Conservation (phyloP, 495 filamentous ascomycete genomes). For the Haplographium delicatum region DNA sequence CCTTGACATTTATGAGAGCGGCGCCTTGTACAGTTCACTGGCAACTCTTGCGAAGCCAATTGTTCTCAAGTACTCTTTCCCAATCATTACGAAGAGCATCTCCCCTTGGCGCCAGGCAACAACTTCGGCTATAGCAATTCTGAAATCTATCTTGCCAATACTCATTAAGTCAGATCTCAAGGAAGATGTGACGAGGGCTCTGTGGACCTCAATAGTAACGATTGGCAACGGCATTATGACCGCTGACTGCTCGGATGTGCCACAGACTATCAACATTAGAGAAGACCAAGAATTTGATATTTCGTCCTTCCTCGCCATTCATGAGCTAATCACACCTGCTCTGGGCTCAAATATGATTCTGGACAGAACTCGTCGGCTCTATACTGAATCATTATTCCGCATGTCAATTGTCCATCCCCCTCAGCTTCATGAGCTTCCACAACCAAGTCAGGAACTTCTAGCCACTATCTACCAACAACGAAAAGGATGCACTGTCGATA, state of each 20-base stretch:
- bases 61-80: slow-evolving; percentile 67
- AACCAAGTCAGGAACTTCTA: slow-evolving; percentile 50
- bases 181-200: slow-evolving; percentile 35
- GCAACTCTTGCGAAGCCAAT: slow-evolving; percentile 63
- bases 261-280: slow-evolving; percentile 39
- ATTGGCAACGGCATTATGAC: slow-evolving; percentile 55
- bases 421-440: slow-evolving; percentile 56
- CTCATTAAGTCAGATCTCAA: slow-evolving; percentile 50
- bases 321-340: slow-evolving; percentile 65
- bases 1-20: slow-evolving; percentile 58
- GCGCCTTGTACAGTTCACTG: slow-evolving; percentile 54
- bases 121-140: slow-evolving; percentile 58
- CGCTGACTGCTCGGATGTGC: slow-evolving; percentile 45
- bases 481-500: slow-evolving; percentile 64
- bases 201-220: slow-evolving; percentile 56
- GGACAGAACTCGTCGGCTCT: slow-evolving; percentile 62
- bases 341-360: slow-evolving; percentile 61
- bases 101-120: slow-evolving; percentile 78
- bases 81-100: slow-evolving; percentile 47
- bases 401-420: slow-evolving; percentile 76
- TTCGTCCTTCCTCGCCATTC: slow-evolving; percentile 59
- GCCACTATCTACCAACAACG: slow-evolving; percentile 59
- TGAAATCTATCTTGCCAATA: slow-evolving; percentile 60
- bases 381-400: slow-evolving; percentile 71
- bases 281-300: slow-evolving; percentile 79